Evolutionary conservation across 202 grass and related monocot genomes (phyloP).

Genomic region (Bolboschoenoplectus hybrid): DNA sequence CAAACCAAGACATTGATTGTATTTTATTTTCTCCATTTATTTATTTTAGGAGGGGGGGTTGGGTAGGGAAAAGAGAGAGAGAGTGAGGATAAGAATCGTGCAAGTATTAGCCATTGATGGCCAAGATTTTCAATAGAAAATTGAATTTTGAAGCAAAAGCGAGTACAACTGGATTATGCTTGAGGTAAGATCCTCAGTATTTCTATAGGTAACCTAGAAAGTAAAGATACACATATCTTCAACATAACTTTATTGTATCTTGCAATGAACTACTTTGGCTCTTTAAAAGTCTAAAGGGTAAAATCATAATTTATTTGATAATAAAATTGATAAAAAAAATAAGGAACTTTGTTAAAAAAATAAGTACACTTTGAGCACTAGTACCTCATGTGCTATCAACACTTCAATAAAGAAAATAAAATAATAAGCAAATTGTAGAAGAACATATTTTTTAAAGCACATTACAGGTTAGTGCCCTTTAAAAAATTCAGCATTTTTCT

Average conservation of each 20-base stretch:
- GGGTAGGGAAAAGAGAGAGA: neutral
- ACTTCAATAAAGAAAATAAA: neutral
- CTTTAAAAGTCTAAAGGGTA: neutral
- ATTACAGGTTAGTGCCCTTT: neutral
- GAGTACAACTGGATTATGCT: conserved; percentile 16
- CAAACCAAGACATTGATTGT: neutral
- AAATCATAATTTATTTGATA: conserved; percentile 22
- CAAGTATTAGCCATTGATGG: conserved; percentile 9
- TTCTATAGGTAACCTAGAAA: neutral
- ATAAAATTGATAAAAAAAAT: conserved; percentile 1
- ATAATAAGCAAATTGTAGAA: conserved; percentile 10
- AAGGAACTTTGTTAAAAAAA: neutral
- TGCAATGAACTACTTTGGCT: neutral
- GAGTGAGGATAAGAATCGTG: neutral
- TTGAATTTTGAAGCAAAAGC: neutral
- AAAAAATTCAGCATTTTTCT: conserved; percentile 2
- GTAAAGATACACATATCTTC: neutral
- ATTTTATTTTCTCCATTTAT: neutral
- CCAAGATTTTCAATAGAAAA: neutral
- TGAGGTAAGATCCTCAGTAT: neutral
- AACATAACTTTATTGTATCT: neutral
- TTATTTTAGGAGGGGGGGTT: neutral
- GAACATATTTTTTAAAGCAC: neutral
- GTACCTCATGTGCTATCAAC: conserved; percentile 2
- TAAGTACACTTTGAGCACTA: neutral